Base-by-base conservation (phyloP, 2,329 filamentous ascomycete genomes). In the Teratosphaeria gauchensis region DNA sequence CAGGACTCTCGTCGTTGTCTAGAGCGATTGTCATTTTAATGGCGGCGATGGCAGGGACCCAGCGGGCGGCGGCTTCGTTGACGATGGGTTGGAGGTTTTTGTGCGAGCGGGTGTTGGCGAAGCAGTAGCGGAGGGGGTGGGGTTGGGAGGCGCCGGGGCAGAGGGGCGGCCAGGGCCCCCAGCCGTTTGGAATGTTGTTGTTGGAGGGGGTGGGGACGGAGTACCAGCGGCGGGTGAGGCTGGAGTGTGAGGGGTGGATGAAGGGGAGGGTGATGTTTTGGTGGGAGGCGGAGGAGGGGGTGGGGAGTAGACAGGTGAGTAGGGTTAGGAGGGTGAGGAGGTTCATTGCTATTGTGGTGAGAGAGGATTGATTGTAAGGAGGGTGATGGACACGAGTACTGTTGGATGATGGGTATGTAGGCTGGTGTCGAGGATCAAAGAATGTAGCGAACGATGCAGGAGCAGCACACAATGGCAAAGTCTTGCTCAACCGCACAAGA, bases 61-160 rank as follows among this genome's bases (percentile, higher is more conserved):
- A 67, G 32, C 57, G 59, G 11, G 58, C 55, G 12, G 63, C 52
- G 11, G 62, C 63, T 11, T 57, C 32, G 30, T 63, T 51, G 9
- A 66, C 14, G 28, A 66, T 51, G 6, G 52, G 11, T 14, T 58
- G n/a, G 21, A 67, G 63, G 14, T 64, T 65, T 1, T 38, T 53
- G 2, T 61, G 54, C 0, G 63, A 65, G 19, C 65, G 55, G 16
- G 33, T 21, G 53, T 66, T 60, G 4, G 54, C 51, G 57, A 60
- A 66, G 52, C 65, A 67, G 56, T 66, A 67, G 16, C 61, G 58
- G 3, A 66, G 14, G 7, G 65, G 58, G 6, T 63, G 61, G 4
- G 19, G 31, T 24, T 57, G 53, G 11, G 54, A 33, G 1, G 60
- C 54, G 4, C 24, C 35, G 4, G 38, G 21, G 57, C 62, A 64